Base-by-base conservation (phyloP, 2,329 filamentous ascomycete species). In the Bisporella sp. region DNA sequence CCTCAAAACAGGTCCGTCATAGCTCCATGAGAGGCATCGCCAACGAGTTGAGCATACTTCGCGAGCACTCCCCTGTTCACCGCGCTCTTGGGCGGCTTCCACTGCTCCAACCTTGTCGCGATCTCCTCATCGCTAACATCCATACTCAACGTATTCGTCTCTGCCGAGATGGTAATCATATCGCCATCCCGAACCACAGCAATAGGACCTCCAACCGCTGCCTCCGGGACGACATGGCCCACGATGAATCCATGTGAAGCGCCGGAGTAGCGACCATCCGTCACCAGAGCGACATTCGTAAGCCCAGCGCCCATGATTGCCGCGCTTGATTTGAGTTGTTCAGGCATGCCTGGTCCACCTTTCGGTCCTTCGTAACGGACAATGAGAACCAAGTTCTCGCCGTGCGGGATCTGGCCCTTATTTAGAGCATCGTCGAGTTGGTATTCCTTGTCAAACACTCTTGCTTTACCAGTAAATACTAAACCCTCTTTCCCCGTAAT, bases 401-500 rank as follows among this genome's bases (percentile, higher is more conserved):
- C 80, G 35, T 81, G 81, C 1, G 81, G 79, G 44, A 89, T 86
- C 46, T 75, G 66, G 28, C 89, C 85, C 21, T 73, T 72, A 29
- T 82, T 84, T 9, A 97, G 43, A 3, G 43, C 42, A 28, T 21
- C 33, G 37, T 42, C 31, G 37, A 37, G 35, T 30, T 48, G 12
- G 21, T 42, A 37, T 31, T 48, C 46, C 21, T 48, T 48, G 30
- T 48, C 31, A 67, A 93, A 97, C 43, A 95, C 88, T 21, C 83
- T 78, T 0, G 89, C 92, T 57, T 81, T 82, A 45, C 92, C 92
- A 0, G 77, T 84, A 69, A 97, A 97, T 9, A 71, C 74, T 5
- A 90, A 77, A 2, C 92, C 92, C 68, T 97, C 92, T 67, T 96
- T 96, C 35, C 92, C 92, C 0, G 92, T 96, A 68, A 97, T 96